These are phyloP conservation scores for Areca catechu DNA, from an alignment of 176 grass and related monocot species.

Conservation along the genomic window DNA sequence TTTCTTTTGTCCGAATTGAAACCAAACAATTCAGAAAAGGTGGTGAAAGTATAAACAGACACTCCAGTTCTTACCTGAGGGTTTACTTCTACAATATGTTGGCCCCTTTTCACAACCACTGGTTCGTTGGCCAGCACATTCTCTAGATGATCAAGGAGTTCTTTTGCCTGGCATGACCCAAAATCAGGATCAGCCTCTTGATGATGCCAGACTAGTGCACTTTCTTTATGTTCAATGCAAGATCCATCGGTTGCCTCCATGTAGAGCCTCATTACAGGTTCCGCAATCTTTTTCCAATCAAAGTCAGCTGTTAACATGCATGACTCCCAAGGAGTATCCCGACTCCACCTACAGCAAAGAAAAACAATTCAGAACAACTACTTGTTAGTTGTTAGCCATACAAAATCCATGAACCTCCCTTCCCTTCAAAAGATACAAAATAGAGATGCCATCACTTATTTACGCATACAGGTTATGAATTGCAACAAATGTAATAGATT, in stretches of 20 bases:
- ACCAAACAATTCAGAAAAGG: background rate
- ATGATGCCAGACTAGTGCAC: slow-evolving; percentile 58
- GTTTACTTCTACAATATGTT: slow-evolving; percentile 48
- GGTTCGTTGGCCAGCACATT: slow-evolving; percentile 48
- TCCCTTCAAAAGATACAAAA: slow-evolving; percentile 8
- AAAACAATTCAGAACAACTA: slow-evolving; percentile 3
- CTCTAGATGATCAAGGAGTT: slow-evolving; percentile 45
- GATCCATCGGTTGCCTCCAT: slow-evolving; percentile 44
- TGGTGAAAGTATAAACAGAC: background rate
- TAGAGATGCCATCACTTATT: too few species aligned
- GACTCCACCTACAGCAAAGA: slow-evolving; percentile 30
- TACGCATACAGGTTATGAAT: too few species aligned
- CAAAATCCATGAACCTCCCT: slow-evolving; percentile 9
- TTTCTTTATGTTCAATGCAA: slow-evolving; percentile 43
- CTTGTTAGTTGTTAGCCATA: slow-evolving; percentile 11
- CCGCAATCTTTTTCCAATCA: slow-evolving; percentile 38
- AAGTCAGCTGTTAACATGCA: slow-evolving; percentile 20
- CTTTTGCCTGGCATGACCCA: slow-evolving; percentile 52
- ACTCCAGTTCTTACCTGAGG: slow-evolving; percentile 31
- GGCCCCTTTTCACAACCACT: slow-evolving; percentile 41
- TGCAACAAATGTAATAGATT: too few species aligned
- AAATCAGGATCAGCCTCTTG: slow-evolving; percentile 54
- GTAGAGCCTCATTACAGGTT: slow-evolving; percentile 36
- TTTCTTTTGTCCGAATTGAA: slow-evolving; percentile 4
- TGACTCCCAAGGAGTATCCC: slow-evolving; percentile 36